Evolutionary conservation across 768 basidiomycete species (phyloP), one percentile per base, ranked within the genome.

Genomic region (Russula olivacea): DNA sequence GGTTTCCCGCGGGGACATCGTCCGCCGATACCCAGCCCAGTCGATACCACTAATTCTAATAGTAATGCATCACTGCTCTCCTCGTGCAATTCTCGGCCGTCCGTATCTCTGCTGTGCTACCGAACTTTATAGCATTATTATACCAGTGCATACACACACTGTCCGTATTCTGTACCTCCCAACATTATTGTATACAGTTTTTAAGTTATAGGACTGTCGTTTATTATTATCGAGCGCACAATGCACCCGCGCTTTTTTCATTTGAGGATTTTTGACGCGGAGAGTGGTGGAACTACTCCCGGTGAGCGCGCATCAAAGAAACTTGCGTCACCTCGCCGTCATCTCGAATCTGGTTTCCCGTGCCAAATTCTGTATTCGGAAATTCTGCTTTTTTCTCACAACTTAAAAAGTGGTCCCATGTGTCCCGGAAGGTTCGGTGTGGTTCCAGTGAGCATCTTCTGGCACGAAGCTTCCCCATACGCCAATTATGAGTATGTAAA

Each of bases 1-100:
- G 81, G 73, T 76, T 72, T 65, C 66, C 81, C 72, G 78, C 80
- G 71, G 79, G 79, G 68, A 76, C 76, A 59, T 69, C 74, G 65
- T 74, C 79, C 64, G 76, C 79, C 68, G 76, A 76, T 74, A 76
- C 76, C 70, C 79, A 79, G 66, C 76, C 75, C 66, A 71, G 72
- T 78, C 78, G 80, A 81, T 81, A 81, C 76, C 76, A 77, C 76
- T 80, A 76, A 79, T 71, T 72, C 69, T 68, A 65, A 69, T 72
- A 68, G 71, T 72, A 57, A 45, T 47, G 70, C 66, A 68, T 69
- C 70, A 69, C 69, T 69, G 59, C 71, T 63, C 71, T 68, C 66
- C 28, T 63, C 43, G 55, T 54, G 61, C 64, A 65, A 28, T 30
- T 64, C 50, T 58, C 53, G 51, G 23, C 41, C 52, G 50, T 65